Evolutionary conservation across 257 asterid genomes (phyloP), one percentile per base, ranked within the genome.

Genomic region (Osmanthus fragrans): DNA sequence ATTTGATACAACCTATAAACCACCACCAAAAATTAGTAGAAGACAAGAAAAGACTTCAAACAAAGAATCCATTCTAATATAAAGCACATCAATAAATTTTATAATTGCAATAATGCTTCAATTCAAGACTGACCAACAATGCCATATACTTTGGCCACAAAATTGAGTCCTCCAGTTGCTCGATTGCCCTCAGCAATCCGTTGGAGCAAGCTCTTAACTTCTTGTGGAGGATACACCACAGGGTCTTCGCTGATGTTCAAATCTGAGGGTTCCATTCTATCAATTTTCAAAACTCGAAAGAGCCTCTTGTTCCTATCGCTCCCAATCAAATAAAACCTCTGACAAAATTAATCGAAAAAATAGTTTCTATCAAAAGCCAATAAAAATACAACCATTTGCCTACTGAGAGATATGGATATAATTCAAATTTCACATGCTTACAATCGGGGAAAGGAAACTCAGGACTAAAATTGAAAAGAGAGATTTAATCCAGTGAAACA

Each of bases 311-410:
- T 84, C 85, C 92, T 91, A 82, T 94, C 98, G 89, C 99, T 96
- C 77, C 99, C 98, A 82, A 96, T 93, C 87, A 96, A 84, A 84
- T 96, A 96, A 85, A 84, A 93, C 91, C 97, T 90, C 99, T 96
- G 92, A 68, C 68, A 77, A 65, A 36, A 76, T 15, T 68, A 32
- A 71, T 40, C 19, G 58, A 37, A 80, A 30, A 33, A 63, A 73
- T 23, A 27, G 12, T 16, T 58, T 63, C 69, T 63, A 63, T 63
- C 69, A 63, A 27, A 23, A 63, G 30, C 18, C 69, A 63, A 29
- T 63, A 63, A 63, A 3, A 36, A 63, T 12, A 63, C 69, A 23
- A 4, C 34, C 34, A 9, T 63, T 63, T 63, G 34, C 36, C 16
- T 9, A 63, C 8, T 10, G 33, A 13, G 34, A 63, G 69, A 63